These are phyloP conservation scores for Aureobasidium sp. DNA, from an alignment of 2,329 filamentous ascomycete genomes.

Conservation along the genomic window DNA sequence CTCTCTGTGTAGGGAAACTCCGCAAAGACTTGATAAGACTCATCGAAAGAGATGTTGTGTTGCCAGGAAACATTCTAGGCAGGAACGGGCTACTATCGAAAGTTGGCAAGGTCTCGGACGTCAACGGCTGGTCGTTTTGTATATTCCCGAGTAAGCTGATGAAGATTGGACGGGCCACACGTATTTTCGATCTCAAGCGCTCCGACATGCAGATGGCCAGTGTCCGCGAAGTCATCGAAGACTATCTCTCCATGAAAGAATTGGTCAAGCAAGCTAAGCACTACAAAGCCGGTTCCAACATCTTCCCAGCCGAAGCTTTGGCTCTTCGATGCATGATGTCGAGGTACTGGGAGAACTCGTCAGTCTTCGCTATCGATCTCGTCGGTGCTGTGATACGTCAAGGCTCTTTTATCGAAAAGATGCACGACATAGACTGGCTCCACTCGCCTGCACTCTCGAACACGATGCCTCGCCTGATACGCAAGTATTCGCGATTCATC, in stretches of 20 bases:
- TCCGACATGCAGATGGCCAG: conserved; percentile 36
- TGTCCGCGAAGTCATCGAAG: conserved; percentile 45
- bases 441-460: conserved; percentile 56
- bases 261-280: conserved; percentile 32
- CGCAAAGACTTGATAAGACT: conserved; percentile 45
- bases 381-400: conserved; percentile 57
- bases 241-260: conserved; percentile 30
- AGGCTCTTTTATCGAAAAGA: conserved; percentile 60
- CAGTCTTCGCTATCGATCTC: conserved; percentile 56
- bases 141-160: conserved; percentile 29
- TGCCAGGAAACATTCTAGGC: conserved; percentile 58
- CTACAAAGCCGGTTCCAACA: background rate
- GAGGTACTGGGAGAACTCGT: conserved; percentile 60
- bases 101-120: conserved; percentile 20
- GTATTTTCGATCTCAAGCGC: conserved; percentile 24
- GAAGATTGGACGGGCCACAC: conserved; percentile 34
- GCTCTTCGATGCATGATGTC: conserved; percentile 59
- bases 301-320: conserved; percentile 23
- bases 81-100: conserved; percentile 41
- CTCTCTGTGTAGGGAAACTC: conserved; percentile 55
- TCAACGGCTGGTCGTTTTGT: background rate
- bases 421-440: conserved; percentile 69
- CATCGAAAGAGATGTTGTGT: conserved; percentile 39
- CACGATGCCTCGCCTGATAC: conserved; percentile 56
- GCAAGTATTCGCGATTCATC: conserved; percentile 58